These are phyloP conservation scores for Penicillium herquei DNA, from an alignment of 495 filamentous ascomycete species.

Conservation along the genomic window DNA sequence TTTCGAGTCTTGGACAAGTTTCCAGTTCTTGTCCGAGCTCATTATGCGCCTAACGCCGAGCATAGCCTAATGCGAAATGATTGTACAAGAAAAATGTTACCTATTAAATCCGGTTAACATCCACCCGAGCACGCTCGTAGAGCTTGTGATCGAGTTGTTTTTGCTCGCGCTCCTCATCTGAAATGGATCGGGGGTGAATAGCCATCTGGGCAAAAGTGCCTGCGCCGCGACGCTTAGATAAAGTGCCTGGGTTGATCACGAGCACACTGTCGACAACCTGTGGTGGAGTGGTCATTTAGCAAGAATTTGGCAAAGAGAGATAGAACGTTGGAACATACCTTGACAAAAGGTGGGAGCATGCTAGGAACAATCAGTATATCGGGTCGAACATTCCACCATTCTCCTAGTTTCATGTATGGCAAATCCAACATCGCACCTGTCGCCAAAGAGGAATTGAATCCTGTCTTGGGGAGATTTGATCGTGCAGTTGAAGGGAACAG, in stretches of 20 bases:
- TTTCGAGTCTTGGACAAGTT: background rate
- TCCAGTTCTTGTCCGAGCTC: background rate
- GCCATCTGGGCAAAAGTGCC: slow-evolving; percentile 80
- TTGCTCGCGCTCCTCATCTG: slow-evolving; percentile 56
- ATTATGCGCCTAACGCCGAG: slow-evolving; percentile 16
- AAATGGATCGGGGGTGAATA: slow-evolving; percentile 60
- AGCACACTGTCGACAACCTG: slow-evolving; percentile 84
- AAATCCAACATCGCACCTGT: slow-evolving; percentile 77
- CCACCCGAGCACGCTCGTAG: slow-evolving; percentile 80
- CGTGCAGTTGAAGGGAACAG: slow-evolving; percentile 77
- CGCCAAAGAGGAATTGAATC: slow-evolving; percentile 44
- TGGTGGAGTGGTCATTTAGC: slow-evolving; percentile 4
- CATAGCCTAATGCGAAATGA: slow-evolving; percentile 24
- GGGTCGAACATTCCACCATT: slow-evolving; percentile 80
- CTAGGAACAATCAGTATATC: slow-evolving; percentile 87
- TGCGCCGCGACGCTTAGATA: slow-evolving; percentile 77
- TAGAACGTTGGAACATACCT: slow-evolving; percentile 51
- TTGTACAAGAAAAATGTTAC: slow-evolving; percentile 8
- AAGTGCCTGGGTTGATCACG: slow-evolving; percentile 80
- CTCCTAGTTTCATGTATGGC: slow-evolving; percentile 83
- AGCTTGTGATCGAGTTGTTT: slow-evolving; percentile 67
- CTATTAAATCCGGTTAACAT: slow-evolving; percentile 71
- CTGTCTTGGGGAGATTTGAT: slow-evolving; percentile 60
- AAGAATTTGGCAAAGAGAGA: background rate
- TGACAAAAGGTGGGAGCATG: slow-evolving; percentile 78